These are phyloP conservation scores for Pestalotiopsis sp. DNA, from an alignment of 2,329 filamentous ascomycete species.

Conservation along the genomic window DNA sequence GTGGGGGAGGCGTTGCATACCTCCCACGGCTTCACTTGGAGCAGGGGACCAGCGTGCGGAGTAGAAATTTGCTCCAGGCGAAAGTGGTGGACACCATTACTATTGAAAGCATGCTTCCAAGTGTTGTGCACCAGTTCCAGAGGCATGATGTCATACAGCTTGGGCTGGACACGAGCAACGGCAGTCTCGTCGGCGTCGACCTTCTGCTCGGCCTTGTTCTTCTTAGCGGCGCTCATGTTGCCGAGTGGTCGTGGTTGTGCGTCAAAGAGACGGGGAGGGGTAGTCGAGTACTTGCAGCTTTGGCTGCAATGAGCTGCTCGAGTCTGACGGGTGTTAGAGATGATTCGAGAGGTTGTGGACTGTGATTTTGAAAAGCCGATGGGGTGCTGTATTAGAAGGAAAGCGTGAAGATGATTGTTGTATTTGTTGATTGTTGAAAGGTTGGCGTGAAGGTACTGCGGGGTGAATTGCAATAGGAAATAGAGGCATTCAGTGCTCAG, in stretches of 20 bases:
- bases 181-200: background rate
- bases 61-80: background rate
- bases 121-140: slow-evolving; percentile 26
- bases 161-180: background rate
- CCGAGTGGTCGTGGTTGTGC: background rate
- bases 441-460: too few relatives aligned
- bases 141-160: slow-evolving; percentile 6
- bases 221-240: background rate
- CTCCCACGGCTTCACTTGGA: background rate
- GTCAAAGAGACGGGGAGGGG: too few relatives aligned
- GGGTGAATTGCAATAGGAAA: too few relatives aligned
- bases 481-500: too few relatives aligned
- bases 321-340: too few relatives aligned
- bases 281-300: too few relatives aligned
- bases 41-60: background rate
- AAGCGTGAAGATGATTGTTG: too few relatives aligned
- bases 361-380: too few relatives aligned
- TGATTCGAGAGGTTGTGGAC: fast-evolving
- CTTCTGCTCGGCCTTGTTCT: background rate
- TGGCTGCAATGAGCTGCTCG: fast-evolving
- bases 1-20: background rate
- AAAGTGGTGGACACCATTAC: slow-evolving; percentile 24
- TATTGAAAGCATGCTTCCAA: slow-evolving; percentile 18
- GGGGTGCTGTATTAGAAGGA: too few relatives aligned
- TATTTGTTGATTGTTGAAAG: too few relatives aligned